Evolutionary conservation across 1,139 yeast genomes (phyloP).

Genomic region (Pichia inconspicua): DNA sequence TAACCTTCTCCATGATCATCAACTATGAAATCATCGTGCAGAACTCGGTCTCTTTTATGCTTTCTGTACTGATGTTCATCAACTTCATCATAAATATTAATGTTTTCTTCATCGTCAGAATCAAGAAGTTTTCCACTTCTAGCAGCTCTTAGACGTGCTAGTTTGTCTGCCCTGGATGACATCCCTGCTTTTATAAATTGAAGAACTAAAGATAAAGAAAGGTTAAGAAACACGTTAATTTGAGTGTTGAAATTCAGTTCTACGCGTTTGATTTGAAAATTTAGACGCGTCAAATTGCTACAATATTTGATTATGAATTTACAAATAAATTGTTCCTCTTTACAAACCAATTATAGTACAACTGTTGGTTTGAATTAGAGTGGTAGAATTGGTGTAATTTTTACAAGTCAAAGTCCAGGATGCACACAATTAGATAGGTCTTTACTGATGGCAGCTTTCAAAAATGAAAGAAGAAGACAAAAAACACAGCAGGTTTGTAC

Average conservation of each 20-base stretch:
- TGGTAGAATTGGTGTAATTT: too few species aligned
- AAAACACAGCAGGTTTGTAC: too few species aligned
- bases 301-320: too few species aligned
- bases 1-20: slow-evolving; percentile 90
- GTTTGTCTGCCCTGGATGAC: slow-evolving; percentile 24
- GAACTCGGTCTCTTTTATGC: slow-evolving; percentile 69
- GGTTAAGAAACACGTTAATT: neutral
- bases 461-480: too few species aligned
- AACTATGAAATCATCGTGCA: slow-evolving; percentile 88
- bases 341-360: too few species aligned
- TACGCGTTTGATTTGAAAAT: neutral
- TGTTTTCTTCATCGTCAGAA: slow-evolving; percentile 31
- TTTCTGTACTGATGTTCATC: slow-evolving; percentile 73
- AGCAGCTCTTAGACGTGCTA: slow-evolving; percentile 36
- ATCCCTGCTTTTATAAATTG: neutral
- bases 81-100: slow-evolving; percentile 73
- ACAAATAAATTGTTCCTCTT: too few species aligned
- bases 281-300: neutral
- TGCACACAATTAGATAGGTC: too few species aligned
- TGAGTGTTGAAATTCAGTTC: neutral
- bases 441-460: too few species aligned
- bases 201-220: too few species aligned
- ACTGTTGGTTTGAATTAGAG: too few species aligned
- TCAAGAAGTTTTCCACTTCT: slow-evolving; percentile 29
- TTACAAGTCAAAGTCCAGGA: too few species aligned